phyloP scores from a whole-genome alignment of 2,329 filamentous ascomycete species.

The Incumbomyces delicatus region DNA sequence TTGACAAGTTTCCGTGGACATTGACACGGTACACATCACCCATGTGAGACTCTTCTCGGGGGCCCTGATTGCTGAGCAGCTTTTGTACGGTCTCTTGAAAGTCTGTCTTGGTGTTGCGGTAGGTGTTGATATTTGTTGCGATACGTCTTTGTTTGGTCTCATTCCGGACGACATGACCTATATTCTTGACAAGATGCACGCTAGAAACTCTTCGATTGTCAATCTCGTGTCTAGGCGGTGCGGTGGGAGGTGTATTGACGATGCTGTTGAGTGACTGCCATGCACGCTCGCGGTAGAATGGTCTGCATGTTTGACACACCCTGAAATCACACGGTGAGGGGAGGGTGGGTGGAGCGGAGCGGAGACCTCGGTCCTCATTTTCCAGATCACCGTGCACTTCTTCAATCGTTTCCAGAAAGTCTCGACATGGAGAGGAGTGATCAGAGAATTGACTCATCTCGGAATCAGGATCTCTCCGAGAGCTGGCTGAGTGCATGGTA shows the following conservation, averaged over 20 bases:
- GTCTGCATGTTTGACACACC: slow-evolving; percentile 42
- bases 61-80: not conserved
- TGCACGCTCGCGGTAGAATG: slow-evolving; percentile 32
- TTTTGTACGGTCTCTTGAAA: slow-evolving; percentile 2
- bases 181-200: slow-evolving; percentile 18
- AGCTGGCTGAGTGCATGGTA: slow-evolving; percentile 12
- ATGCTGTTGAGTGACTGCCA: slow-evolving; percentile 25
- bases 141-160: no score
- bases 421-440: not conserved
- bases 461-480: not conserved
- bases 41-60: no score
- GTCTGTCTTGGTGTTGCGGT: slow-evolving; percentile 1
- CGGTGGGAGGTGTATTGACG: slow-evolving; percentile 27
- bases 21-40: no score
- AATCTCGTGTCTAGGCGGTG: slow-evolving; percentile 24
- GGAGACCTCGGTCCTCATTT: not conserved
- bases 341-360: not conserved
- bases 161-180: no score
- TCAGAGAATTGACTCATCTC: not conserved
- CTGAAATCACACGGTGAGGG: slow-evolving; percentile 30
- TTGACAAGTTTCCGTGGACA: no score
- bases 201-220: slow-evolving; percentile 24
- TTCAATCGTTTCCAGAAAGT: not conserved
- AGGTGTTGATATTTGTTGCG: not conserved
- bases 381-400: slow-evolving; percentile 5